A percentile compares a stretch with the other conserved stretches of the same genome.
Evolutionary conservation across 148 eudicot species (phyloP).

Genomic region (Cornus kousa): DNA sequence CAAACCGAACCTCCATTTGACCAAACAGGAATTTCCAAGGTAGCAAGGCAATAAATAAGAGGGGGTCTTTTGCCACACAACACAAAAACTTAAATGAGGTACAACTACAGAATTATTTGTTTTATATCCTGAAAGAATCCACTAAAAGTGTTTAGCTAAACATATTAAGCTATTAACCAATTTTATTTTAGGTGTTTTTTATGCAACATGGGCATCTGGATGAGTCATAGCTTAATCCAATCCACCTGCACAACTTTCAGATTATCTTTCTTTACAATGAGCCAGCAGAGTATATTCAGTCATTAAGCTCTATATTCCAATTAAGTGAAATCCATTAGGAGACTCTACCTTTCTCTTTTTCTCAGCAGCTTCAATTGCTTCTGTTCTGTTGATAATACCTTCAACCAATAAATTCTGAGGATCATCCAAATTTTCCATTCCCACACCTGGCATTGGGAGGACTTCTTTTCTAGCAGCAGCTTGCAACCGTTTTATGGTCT

Average conservation of each 20-base stretch:
- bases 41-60: no score
- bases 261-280: background rate
- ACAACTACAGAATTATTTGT: no score
- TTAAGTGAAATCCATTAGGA: background rate
- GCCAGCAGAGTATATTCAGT: background rate
- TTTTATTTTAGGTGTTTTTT: background rate
- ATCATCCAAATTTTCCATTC: constrained; percentile 66
- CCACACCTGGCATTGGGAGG: constrained; percentile 85
- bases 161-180: background rate
- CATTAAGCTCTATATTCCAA: background rate
- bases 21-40: no score
- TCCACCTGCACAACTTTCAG: background rate
- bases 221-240: background rate
- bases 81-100: no score
- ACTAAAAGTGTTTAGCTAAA: no score
- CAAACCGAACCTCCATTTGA: background rate
- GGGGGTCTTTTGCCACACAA: no score
- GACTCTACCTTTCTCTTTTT: constrained; percentile 56
- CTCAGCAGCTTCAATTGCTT: constrained; percentile 81
- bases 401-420: constrained; percentile 63
- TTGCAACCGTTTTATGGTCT: constrained; percentile 68
- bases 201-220: background rate
- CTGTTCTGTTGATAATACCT: constrained; percentile 61
- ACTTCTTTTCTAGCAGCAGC: constrained; percentile 77
- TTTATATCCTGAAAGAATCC: no score